Base-by-base conservation (phyloP, 2,329 filamentous ascomycete genomes). In the Periglandula ipomoeae region DNA sequence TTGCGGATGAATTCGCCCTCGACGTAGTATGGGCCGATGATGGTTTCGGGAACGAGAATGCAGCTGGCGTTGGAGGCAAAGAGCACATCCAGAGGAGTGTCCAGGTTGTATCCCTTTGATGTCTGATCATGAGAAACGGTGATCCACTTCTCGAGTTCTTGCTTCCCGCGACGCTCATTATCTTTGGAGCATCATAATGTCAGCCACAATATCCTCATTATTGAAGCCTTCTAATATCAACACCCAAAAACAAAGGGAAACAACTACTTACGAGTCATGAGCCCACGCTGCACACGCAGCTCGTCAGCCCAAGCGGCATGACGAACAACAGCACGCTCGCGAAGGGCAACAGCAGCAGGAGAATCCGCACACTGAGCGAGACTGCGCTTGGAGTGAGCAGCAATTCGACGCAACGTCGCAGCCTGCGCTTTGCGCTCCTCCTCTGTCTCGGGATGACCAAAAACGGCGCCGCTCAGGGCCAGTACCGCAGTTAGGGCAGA, bases 1-100 rank as follows among this genome's bases (percentile, higher is more conserved):
- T 53, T 55, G 41, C 70, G 67, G 44, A 72, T 60, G 20, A 60
- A 59, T 51, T 65, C 62, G 27, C 68, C 67, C 42, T 59, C 58
- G 24, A 72, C 64, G 30, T 65, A 52, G 23, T 51, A 52, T 3
- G 53, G 53, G 4, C 53, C 52, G 38, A 52, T 50, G 47, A 47
- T 49, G 30, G 52, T 54, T 37, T 55, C 50, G 1, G 53, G 52
- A 5, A 48, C 46, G 11, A 55, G 49, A 13, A 53, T 27, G 26
- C 47, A 50, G 42, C 50, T 54, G 19, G 49, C 38, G 47, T 55
- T 51, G 47, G 50, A 51, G n/a, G 38, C 45, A 22, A 54, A 54
- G 15, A 54, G 32, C 11, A 19, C 41, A 5, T 47, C 34, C 7
- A 47, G 10, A 11, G 52, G 50, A n/a, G 50, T 54, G 34, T 47